phyloP scores from a whole-genome alignment of 345 rosid genomes.

The Turnera subulata region DNA sequence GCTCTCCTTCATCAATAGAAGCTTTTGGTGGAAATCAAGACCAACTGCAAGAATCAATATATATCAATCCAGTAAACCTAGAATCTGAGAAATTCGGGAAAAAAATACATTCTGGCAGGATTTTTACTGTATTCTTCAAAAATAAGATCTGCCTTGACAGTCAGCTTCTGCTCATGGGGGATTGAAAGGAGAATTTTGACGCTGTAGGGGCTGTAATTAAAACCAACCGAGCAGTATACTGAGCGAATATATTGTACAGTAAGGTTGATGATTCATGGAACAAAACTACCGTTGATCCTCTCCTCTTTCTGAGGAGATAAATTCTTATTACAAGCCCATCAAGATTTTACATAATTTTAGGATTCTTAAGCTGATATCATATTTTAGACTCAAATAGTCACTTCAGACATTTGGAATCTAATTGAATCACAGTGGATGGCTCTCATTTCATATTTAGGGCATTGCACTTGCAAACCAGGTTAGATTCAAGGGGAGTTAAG shows the following conservation, averaged over 20 bases:
- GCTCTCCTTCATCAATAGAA: slow-evolving; percentile 41
- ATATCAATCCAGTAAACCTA: slow-evolving; percentile 1
- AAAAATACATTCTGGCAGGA: background rate
- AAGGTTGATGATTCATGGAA: no score
- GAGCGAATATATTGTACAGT: no score
- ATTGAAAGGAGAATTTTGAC: slow-evolving; percentile 46
- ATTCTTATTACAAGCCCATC: no score
- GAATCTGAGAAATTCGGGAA: background rate
- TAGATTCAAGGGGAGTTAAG: background rate
- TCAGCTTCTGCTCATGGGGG: slow-evolving; percentile 47
- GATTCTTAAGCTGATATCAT: no score
- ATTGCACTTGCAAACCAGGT: no score
- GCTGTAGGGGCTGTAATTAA: slow-evolving; percentile 69
- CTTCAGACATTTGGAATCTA: no score
- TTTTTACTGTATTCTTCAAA: slow-evolving; percentile 82
- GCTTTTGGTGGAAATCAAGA: slow-evolving; percentile 65
- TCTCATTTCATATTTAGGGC: no score
- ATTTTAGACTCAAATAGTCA: no score
- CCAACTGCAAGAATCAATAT: slow-evolving; percentile 55
- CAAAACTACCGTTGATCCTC: no score
- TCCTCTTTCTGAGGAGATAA: no score
- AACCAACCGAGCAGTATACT: slow-evolving; percentile 9
- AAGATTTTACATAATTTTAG: no score
- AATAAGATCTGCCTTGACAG: slow-evolving; percentile 74
- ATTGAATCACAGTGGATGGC: no score